phyloP scores from a whole-genome alignment of 176 grass and related monocot species.

The Aechmea fasciata region DNA sequence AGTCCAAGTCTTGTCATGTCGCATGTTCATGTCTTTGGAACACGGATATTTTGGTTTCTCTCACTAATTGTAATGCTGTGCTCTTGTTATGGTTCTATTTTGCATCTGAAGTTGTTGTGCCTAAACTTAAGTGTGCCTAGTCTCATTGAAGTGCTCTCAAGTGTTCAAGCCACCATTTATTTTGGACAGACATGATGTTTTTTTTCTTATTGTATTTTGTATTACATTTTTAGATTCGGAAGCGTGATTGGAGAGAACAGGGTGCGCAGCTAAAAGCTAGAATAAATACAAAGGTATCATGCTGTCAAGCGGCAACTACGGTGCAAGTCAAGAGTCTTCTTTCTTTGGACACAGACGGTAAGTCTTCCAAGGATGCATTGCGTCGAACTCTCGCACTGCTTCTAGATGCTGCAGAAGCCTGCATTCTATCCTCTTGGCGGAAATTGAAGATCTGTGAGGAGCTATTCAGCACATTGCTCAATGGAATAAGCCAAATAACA shows the following conservation, averaged over 20 bases:
- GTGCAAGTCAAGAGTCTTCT: constrained; percentile 63
- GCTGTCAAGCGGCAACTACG: constrained; percentile 75
- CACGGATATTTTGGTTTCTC: too few relatives aligned
- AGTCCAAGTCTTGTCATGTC: too few relatives aligned
- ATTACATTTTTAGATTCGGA: constrained; percentile 63
- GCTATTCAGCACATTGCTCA: constrained; percentile 73
- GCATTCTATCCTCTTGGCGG: constrained; percentile 88
- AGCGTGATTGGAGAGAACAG: constrained; percentile 95
- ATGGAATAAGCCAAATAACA: constrained; percentile 91
- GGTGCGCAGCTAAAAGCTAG: constrained; percentile 72
- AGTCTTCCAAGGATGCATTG: constrained; percentile 79
- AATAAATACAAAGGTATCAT: constrained; percentile 85
- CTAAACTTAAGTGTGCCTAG: too few relatives aligned
- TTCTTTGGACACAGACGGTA: constrained; percentile 51
- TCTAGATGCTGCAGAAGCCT: constrained; percentile 81
- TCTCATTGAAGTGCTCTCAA: too few relatives aligned
- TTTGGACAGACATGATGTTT: background rate
- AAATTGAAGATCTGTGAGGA: constrained; percentile 88
- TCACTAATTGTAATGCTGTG: too few relatives aligned
- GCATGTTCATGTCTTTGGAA: too few relatives aligned
- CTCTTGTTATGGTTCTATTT: too few relatives aligned
- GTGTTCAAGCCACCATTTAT: too few relatives aligned
- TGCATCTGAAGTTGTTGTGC: too few relatives aligned
- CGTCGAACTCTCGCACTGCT: constrained; percentile 79
- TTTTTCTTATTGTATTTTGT: constrained; percentile 19